Percentiles rank a stretch among this genome's conserved stretches.
phyloP scores from a whole-genome alignment of 306 rosid species.

The Neltuma alba region DNA sequence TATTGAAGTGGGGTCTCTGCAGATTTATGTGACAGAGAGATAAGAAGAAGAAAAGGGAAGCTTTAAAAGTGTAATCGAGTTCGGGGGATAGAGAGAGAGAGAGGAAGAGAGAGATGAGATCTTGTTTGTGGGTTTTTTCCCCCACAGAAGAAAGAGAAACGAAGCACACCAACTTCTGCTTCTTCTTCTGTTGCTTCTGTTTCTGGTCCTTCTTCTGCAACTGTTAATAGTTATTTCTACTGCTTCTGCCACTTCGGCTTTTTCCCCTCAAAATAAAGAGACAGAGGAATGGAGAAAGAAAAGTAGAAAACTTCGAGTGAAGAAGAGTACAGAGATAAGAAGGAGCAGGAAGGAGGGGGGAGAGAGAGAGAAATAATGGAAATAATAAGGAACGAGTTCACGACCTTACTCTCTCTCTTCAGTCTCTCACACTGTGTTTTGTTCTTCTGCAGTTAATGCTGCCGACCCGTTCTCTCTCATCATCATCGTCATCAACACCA shows the following conservation, averaged over 20 bases:
- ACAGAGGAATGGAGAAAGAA: not conserved
- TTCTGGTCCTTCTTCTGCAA: conserved; percentile 31
- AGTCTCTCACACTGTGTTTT: not conserved
- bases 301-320: conserved; percentile 26
- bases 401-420: conserved; percentile 48
- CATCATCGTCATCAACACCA: conserved; percentile 16
- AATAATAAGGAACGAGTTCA: conserved; percentile 27
- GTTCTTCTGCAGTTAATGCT: conserved; percentile 2
- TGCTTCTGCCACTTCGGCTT: conserved; percentile 76
- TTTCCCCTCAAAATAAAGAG: conserved; percentile 34
- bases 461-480: conserved; percentile 36
- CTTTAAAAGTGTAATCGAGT: not conserved
- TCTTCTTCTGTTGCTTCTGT: not conserved
- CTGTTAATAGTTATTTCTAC: conserved; percentile 34
- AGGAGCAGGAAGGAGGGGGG: not conserved
- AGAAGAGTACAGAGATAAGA: not conserved
- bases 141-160: not conserved
- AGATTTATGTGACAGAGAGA: conserved; percentile 44
- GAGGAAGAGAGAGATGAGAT: not conserved
- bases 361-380: conserved; percentile 34
- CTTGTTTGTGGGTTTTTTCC: not conserved
- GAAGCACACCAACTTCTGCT: not conserved
- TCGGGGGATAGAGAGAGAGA: not conserved
- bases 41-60: not conserved
- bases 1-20: conserved; percentile 65